phyloP scores from a whole-genome alignment of 1,284 basidiomycete genomes.

The Cystobasidium pallidum region DNA sequence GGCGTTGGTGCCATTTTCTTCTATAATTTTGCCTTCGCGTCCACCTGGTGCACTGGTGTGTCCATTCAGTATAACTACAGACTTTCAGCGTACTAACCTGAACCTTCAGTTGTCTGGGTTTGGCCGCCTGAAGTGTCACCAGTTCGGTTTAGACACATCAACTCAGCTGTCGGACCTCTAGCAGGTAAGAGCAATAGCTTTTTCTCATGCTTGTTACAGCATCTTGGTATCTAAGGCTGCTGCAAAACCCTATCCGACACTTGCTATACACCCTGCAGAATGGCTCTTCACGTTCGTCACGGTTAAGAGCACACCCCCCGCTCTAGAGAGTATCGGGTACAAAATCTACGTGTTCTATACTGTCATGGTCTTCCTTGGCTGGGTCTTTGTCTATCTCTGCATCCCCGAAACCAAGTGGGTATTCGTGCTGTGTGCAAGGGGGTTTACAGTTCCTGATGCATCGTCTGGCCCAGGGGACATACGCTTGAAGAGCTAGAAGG shows the following conservation, averaged over 20 bases:
- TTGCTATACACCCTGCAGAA: not conserved
- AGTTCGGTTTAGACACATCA: constrained; percentile 33
- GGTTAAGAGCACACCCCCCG: constrained; percentile 33
- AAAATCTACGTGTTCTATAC: constrained; percentile 34
- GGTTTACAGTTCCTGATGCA: not conserved
- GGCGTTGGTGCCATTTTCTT: constrained; percentile 35
- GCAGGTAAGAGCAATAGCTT: not conserved
- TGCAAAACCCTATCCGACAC: not conserved
- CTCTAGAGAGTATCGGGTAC: constrained; percentile 33
- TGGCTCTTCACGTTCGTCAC: constrained; percentile 43
- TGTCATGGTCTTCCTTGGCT: constrained; percentile 22
- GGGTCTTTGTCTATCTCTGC: constrained; percentile 36
- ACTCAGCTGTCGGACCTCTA: constrained; percentile 27
- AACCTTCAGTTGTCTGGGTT: constrained; percentile 20
- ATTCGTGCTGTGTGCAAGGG: not conserved
- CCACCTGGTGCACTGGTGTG: constrained; percentile 30
- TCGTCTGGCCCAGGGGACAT: not conserved
- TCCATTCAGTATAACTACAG: not conserved
- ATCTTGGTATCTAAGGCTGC: too few relatives aligned
- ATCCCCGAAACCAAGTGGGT: constrained; percentile 28
- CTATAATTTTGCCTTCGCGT: constrained; percentile 35
- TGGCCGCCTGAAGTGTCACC: constrained; percentile 32
- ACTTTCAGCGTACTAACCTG: not conserved
- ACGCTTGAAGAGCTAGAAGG: constrained; percentile 23
- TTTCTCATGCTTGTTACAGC: too few relatives aligned